Evolutionary conservation across 2,329 filamentous ascomycete species (phyloP).

Genomic region (Cytospora chrysosperma): DNA sequence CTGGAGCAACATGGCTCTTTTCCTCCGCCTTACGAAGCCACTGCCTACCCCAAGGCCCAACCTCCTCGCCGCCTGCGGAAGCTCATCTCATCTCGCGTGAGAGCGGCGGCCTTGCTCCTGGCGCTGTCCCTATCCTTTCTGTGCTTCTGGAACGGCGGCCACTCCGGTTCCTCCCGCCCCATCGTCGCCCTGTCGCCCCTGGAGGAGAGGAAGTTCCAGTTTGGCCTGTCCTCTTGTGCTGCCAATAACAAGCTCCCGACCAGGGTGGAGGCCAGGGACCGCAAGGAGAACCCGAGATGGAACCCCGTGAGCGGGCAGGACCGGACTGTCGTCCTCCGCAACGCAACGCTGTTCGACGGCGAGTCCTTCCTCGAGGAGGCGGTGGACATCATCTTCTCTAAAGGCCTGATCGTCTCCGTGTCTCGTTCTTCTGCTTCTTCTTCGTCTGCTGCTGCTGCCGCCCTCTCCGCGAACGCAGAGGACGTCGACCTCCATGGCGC

Average conservation of each 20-base stretch:
- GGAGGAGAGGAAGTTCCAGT: slow-evolving; percentile 19
- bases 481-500: slow-evolving; percentile 37
- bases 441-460: slow-evolving; percentile 21
- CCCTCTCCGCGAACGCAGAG: slow-evolving; percentile 17
- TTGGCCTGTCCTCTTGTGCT: slow-evolving; percentile 14
- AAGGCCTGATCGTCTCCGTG: slow-evolving; percentile 38
- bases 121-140: background rate
- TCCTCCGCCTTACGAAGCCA: slow-evolving; percentile 19
- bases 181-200: background rate
- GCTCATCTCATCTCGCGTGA: slow-evolving; percentile 1
- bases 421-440: slow-evolving; percentile 23
- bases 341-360: slow-evolving; percentile 45
- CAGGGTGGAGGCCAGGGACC: slow-evolving; percentile 9
- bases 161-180: background rate
- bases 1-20: slow-evolving; percentile 12
- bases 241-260: slow-evolving; percentile 9
- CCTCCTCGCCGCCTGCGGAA: slow-evolving; percentile 1
- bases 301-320: slow-evolving; percentile 39
- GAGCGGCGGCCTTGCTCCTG: background rate
- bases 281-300: slow-evolving; percentile 40
- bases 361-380: slow-evolving; percentile 33
- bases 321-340: slow-evolving; percentile 37
- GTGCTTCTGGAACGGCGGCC: slow-evolving; percentile 4
- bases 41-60: slow-evolving; percentile 18
- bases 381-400: slow-evolving; percentile 40